Base-by-base conservation (phyloP, 2,329 filamentous ascomycete genomes). In the Xylogone sp. region DNA sequence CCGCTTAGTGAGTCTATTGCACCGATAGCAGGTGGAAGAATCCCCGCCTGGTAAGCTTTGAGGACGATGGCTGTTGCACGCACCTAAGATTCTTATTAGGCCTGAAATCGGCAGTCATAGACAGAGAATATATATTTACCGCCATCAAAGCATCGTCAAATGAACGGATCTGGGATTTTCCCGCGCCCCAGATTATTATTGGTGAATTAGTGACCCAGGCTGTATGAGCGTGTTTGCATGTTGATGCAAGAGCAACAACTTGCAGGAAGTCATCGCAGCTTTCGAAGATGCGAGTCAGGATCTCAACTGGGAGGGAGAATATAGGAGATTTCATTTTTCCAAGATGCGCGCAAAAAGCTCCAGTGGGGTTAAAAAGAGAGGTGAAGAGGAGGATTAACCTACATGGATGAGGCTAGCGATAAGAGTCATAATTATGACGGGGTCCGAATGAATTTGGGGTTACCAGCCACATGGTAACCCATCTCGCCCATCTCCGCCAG, bases 101-200 rank as follows among this genome's bases (percentile, higher is more conserved):
- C 34, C n/a, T 13, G n/a, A 39, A 39, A 39, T 13, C 34, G 4
- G 34, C n/a, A 13, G 8, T 39, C 5, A 39, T 5, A 39, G n/a
- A 16, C 34, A 20, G 43, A 24, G 24, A 45, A 48, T 47, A 22
- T 39, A 48, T 53, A 53, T 45, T 53, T 50, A 57, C 55, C 31
- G 53, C 55, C 48, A 57, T 55, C 50, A 57, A 49, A 10, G 50
- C 54, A 51, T 56, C 54, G 8, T 52, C 49, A 54, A 56, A 56
- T 45, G 47, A 54, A 18, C 47, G 50, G 45, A 56, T 51, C 22
- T 51, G 39, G 45, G 49, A 27, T 49, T 24, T 49, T 21, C 18
- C 52, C 24, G 54, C 52, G 20, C 43, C 49, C 52, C 52, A 54
- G 45, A 56, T 42, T 43, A 54, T 54, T 48, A 16, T 51, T 21